A percentile compares a stretch with the other conserved stretches of the same genome.
phyloP scores from a whole-genome alignment of 495 filamentous ascomycete genomes.

The Hyphodiscus hymeniophilus region DNA sequence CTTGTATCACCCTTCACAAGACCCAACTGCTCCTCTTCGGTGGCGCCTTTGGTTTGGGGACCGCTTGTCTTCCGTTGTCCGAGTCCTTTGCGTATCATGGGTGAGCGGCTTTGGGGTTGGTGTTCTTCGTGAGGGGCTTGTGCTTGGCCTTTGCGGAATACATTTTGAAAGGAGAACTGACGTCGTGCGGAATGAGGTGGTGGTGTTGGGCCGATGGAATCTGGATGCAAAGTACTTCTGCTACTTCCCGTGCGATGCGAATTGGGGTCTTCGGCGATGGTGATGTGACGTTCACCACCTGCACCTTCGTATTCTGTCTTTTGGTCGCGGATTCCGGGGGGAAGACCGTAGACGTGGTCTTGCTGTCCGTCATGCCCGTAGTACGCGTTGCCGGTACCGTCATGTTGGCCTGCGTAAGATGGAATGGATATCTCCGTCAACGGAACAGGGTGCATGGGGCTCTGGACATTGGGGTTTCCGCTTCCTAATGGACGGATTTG shows the following conservation, averaged over 20 bases:
- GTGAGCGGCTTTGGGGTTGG: constrained; percentile 26
- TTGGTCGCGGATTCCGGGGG: constrained; percentile 10
- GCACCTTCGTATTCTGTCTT: constrained; percentile 34
- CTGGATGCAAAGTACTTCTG: constrained; percentile 19
- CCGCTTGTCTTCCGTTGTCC: constrained; percentile 35
- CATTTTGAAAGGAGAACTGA: constrained; percentile 87
- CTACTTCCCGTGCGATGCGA: constrained; percentile 26
- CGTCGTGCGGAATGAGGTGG: constrained; percentile 51
- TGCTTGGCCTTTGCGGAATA: constrained; percentile 44
- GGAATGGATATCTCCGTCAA: constrained; percentile 53
- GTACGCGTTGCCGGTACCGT: constrained; percentile 27
- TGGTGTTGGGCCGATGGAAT: constrained; percentile 32
- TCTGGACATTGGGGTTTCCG: constrained; percentile 25
- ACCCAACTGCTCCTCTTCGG: constrained; percentile 84
- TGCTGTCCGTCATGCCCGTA: constrained; percentile 11
- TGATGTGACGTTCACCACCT: constrained; percentile 29
- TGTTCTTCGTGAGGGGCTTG: constrained; percentile 30
- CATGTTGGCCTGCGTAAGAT: constrained; percentile 37
- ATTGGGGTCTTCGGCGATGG: constrained; percentile 24
- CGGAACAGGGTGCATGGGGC: constrained; percentile 49
- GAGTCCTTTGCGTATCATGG: constrained; percentile 30
- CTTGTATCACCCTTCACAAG: constrained; percentile 69
- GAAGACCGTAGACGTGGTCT: constrained; percentile 21
- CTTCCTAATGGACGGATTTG: constrained; percentile 25
- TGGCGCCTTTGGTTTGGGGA: constrained; percentile 45